Evolutionary conservation across 306 rosid species (phyloP), one percentile per base, ranked within the genome.

Genomic region (Alnus rubra): DNA sequence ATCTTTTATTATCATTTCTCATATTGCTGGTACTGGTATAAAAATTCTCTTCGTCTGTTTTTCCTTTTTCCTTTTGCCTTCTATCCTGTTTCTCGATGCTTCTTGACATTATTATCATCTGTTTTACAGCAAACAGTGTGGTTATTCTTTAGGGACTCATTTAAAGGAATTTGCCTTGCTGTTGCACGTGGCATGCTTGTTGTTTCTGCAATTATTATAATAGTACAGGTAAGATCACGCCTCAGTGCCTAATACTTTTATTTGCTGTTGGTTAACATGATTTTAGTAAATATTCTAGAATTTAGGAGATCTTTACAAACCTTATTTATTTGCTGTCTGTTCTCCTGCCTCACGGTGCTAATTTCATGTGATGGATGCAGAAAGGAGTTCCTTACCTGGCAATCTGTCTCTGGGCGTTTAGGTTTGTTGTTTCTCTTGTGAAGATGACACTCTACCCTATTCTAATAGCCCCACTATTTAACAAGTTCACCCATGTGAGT

Each of bases 301-400:
- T 69, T 50, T 28, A 60, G 50, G 45, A 55, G 74, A 56, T 60
- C 51, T 77, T 82, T 84, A 62, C 19, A 33, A 18, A 49, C 8
- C 59, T 52, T 65, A 72, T 28, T 65, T 76, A 23, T 82, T 53
- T 82, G 74, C 71, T 23, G 30, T 50, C 80, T 65, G 30, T 30
- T 83, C 5, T 69, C 59, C 51, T 62, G 19, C 37, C 67, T 52
- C 71, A 65, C 60, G 39, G 76, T 55, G 54, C 74, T 53, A 47
- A 48, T 71, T 81, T 77, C 65, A 39, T 80, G 33, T 88, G 48
- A 48, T 76, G 76, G 68, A 82, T 88, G 86, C 97, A 95, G 98
- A 95, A 95, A 88, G 98, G 98, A 85, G 97, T 98, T 77, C 98
- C 94, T 75, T 95, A 95, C 87, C 82, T 95, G 81, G 98, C 98